Evolutionary conservation across 441 rosid species (phyloP).

Genomic region (Syzygium syzygioides): DNA sequence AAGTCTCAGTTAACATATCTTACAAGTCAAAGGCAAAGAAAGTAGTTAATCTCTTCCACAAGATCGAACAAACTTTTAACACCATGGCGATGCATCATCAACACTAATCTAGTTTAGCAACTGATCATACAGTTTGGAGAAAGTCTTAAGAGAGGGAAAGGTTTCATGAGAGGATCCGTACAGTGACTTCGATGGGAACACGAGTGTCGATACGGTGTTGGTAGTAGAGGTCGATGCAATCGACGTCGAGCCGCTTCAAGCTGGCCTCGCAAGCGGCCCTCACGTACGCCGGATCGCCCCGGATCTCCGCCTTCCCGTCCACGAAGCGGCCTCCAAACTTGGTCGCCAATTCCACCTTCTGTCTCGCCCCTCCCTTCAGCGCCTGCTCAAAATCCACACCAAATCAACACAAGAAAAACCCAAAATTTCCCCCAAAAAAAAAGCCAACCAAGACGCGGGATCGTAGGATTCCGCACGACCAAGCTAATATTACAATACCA

Average conservation of each 20-base stretch:
- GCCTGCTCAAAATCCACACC: neutral
- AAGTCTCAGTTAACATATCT: neutral
- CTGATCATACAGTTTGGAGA: neutral
- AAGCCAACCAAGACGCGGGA: neutral
- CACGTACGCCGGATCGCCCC: conserved; percentile 7
- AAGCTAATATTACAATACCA: no score
- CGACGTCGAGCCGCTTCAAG: conserved; percentile 6
- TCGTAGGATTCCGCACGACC: neutral
- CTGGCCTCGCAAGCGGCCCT: conserved; percentile 10
- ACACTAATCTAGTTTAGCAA: neutral
- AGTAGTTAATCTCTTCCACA: neutral
- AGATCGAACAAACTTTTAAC: neutral
- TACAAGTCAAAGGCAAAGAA: neutral
- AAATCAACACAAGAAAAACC: no score
- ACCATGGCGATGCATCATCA: neutral
- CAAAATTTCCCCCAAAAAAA: no score
- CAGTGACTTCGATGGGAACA: conserved; percentile 11
- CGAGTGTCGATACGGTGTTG: conserved; percentile 8
- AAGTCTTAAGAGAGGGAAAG: neutral
- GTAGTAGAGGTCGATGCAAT: conserved; percentile 9
- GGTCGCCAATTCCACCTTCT: conserved; percentile 11
- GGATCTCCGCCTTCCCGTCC: neutral
- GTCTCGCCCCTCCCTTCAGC: conserved; percentile 6
- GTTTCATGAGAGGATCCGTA: neutral
- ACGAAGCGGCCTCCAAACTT: neutral